Percentiles rank a stretch among this genome's conserved stretches.
Evolutionary conservation across 2,329 filamentous ascomycete genomes (phyloP).

Genomic region (Xylariaceae sp.): DNA sequence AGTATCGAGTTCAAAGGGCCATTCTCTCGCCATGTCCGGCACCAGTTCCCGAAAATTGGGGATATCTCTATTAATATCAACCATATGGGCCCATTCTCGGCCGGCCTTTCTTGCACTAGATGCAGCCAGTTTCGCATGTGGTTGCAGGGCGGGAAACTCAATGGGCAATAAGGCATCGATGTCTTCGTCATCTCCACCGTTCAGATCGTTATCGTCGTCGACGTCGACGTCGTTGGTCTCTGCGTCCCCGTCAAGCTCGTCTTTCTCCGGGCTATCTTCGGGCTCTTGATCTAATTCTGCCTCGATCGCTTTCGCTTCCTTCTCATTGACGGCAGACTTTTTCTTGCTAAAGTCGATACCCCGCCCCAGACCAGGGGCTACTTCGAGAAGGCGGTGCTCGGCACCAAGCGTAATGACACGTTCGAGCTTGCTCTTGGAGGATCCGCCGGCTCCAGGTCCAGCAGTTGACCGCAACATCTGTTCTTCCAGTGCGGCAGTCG

Average conservation of each 20-base stretch:
- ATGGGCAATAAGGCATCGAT: conserved; percentile 86
- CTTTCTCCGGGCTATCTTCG: conserved; percentile 34
- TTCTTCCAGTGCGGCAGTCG: conserved; percentile 78
- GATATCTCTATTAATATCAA: conserved; percentile 89
- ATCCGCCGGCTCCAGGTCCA: conserved; percentile 39
- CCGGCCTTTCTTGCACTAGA: conserved; percentile 69
- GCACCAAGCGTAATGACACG: conserved; percentile 77
- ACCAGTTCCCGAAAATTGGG: conserved; percentile 92
- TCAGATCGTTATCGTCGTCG: conserved; percentile 34
- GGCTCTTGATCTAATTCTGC: conserved; percentile 49
- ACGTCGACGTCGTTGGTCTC: conserved; percentile 21
- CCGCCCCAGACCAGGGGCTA: conserved; percentile 75
- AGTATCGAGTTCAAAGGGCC: conserved; percentile 95
- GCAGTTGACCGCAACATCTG: conserved; percentile 57
- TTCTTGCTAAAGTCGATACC: conserved; percentile 69
- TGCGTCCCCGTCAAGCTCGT: conserved; percentile 31
- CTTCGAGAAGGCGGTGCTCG: conserved; percentile 72
- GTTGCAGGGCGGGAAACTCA: conserved; percentile 88
- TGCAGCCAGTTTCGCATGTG: conserved; percentile 69
- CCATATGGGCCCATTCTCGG: conserved; percentile 96
- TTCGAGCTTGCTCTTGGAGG: conserved; percentile 58
- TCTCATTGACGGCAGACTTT: conserved; percentile 52
- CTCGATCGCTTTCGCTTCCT: conserved; percentile 59
- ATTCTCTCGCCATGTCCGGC: conserved; percentile 91
- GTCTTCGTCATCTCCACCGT: conserved; percentile 51